Evolutionary conservation across 192 early-diverging fungal genomes (phyloP).

Genomic region (Gamsiella multidivaricata): DNA sequence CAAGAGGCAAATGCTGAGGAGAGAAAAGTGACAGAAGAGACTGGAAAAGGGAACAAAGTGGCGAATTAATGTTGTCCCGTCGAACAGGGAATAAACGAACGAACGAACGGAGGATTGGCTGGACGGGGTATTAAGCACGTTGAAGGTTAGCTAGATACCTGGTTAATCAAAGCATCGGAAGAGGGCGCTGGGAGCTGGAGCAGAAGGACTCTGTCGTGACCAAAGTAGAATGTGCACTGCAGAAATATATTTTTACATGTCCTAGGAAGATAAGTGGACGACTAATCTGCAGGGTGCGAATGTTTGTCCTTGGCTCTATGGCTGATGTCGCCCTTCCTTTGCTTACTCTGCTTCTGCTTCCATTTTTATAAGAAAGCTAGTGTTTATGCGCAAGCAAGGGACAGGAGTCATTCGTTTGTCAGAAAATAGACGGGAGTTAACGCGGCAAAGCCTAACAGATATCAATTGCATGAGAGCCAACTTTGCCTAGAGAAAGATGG

Average conservation of each 20-base stretch:
- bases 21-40: slow-evolving; percentile 5
- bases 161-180: too few species aligned
- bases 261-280: background rate
- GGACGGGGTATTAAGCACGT: too few species aligned
- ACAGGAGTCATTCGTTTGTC: slow-evolving; percentile 6
- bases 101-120: background rate
- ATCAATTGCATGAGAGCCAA: slow-evolving; percentile 8
- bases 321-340: too few species aligned
- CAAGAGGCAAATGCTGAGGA: background rate
- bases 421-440: slow-evolving; percentile 15
- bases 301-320: background rate
- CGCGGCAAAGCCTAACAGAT: background rate
- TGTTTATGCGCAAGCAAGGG: slow-evolving; percentile 2
- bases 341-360: background rate
- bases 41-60: background rate
- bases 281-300: background rate
- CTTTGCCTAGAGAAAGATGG: too few species aligned
- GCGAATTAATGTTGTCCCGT: too few species aligned
- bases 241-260: background rate
- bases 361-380: too few species aligned
- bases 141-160: too few species aligned
- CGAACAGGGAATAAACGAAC: background rate
- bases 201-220: background rate
- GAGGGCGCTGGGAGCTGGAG: background rate
- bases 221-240: background rate